A percentile compares a stretch with the other conserved stretches of the same genome.
These are phyloP conservation scores for Hirsutella rhossiliensis DNA, from an alignment of 2,329 filamentous ascomycete species.

Conservation along the genomic window DNA sequence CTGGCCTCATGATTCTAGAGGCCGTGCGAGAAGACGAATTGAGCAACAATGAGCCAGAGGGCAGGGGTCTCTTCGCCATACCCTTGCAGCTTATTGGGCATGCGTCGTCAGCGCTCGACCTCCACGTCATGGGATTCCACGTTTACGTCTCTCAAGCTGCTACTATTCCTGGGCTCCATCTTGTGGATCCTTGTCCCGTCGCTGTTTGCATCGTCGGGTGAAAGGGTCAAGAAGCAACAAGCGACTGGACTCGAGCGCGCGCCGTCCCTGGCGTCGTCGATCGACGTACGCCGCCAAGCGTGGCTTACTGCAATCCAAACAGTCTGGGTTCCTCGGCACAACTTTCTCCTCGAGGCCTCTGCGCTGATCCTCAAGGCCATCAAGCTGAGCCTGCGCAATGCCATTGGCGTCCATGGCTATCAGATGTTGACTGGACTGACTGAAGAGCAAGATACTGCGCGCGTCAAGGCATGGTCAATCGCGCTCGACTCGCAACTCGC, in stretches of 20 bases:
- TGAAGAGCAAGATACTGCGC: slow-evolving; percentile 72
- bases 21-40: slow-evolving; percentile 58
- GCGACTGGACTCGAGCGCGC: slow-evolving; percentile 35
- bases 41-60: slow-evolving; percentile 49
- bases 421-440: slow-evolving; percentile 69
- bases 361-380: slow-evolving; percentile 69
- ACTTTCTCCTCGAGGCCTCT: slow-evolving; percentile 73
- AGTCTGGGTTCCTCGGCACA: slow-evolving; percentile 81
- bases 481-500: slow-evolving; percentile 87
- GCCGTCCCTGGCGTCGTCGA: slow-evolving; percentile 67
- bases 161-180: slow-evolving; percentile 39
- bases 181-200: slow-evolving; percentile 44
- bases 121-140: slow-evolving; percentile 43
- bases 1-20: slow-evolving; percentile 84
- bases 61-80: slow-evolving; percentile 54
- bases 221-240: slow-evolving; percentile 41
- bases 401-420: slow-evolving; percentile 67
- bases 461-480: slow-evolving; percentile 87
- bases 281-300: slow-evolving; percentile 74
- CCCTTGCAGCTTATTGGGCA: slow-evolving; percentile 46
- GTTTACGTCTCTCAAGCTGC: slow-evolving; percentile 40
- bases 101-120: slow-evolving; percentile 33
- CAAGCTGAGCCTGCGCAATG: slow-evolving; percentile 68
- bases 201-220: slow-evolving; percentile 29
- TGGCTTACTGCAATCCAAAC: slow-evolving; percentile 92